A percentile compares a stretch with the other conserved stretches of the same genome.
Evolutionary conservation across 257 asterid species (phyloP).

Genomic region (Oldenlandia corymbosa): DNA sequence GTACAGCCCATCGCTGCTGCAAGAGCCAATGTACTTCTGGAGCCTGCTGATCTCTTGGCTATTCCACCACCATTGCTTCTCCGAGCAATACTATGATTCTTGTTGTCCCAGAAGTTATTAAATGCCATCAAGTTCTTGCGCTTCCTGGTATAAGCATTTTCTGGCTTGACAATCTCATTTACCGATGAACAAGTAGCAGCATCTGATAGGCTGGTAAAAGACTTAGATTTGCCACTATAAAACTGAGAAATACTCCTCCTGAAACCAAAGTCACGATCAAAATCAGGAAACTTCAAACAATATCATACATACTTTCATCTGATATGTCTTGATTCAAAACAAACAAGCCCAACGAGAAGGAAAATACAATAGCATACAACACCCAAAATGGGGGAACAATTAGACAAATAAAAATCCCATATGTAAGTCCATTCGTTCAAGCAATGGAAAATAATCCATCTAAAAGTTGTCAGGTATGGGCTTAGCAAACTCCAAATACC

Average conservation of each 20-base stretch:
- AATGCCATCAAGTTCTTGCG: constrained; percentile 61
- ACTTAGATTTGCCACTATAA: constrained; percentile 41
- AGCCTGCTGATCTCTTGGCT: constrained; percentile 47
- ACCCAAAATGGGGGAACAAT: too few species aligned
- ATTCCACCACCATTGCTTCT: constrained; percentile 38
- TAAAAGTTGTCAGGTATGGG: too few species aligned
- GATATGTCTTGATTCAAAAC: too few species aligned
- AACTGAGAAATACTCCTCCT: constrained; percentile 41
- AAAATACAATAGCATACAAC: too few species aligned
- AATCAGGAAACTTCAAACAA: neutral
- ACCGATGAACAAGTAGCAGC: constrained; percentile 48
- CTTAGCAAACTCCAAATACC: too few species aligned
- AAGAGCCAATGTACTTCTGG: constrained; percentile 50
- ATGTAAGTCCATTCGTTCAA: neutral
- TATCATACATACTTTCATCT: too few species aligned
- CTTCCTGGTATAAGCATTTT: constrained; percentile 57
- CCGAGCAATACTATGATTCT: constrained; percentile 32
- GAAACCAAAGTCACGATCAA: constrained; percentile 10
- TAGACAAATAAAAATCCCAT: too few species aligned
- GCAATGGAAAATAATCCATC: neutral
- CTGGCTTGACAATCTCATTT: constrained; percentile 60
- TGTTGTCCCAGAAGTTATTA: constrained; percentile 49
- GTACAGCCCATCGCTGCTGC: constrained; percentile 38
- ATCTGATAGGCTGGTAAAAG: constrained; percentile 56
- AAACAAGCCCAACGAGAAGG: too few species aligned